Evolutionary conservation across 805 yeast genomes (phyloP).

Genomic region (Kodamaea nitidulidarum): DNA sequence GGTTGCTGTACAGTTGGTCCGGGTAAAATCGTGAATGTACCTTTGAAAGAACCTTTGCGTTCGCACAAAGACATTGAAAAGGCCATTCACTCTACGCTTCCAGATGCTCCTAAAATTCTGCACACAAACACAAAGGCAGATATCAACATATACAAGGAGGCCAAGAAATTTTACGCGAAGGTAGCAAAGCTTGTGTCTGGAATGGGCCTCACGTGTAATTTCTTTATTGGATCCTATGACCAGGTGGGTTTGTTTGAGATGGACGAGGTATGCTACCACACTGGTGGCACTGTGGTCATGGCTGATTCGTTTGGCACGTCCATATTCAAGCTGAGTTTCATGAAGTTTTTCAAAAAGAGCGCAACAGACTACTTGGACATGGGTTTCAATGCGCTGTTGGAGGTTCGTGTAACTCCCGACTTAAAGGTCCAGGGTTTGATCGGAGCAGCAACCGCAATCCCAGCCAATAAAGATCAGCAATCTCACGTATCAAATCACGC

Average conservation of each 20-base stretch:
- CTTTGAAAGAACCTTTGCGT: slow-evolving; percentile 58
- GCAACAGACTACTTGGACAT: slow-evolving; percentile 37
- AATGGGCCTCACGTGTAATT: slow-evolving; percentile 52
- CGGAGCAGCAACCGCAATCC: slow-evolving; percentile 57
- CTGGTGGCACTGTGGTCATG: slow-evolving; percentile 62
- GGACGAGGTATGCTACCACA: slow-evolving; percentile 52
- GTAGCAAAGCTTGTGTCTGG: slow-evolving; percentile 46
- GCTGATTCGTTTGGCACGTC: slow-evolving; percentile 65
- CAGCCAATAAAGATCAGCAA: slow-evolving; percentile 21
- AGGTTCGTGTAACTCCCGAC: slow-evolving; percentile 48
- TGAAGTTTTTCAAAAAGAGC: slow-evolving; percentile 40
- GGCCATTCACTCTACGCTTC: slow-evolving; percentile 31
- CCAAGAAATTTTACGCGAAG: slow-evolving; percentile 44
- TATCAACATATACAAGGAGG: slow-evolving; percentile 28
- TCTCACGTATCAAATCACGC: slow-evolving; percentile 28
- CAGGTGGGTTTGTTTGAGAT: slow-evolving; percentile 66
- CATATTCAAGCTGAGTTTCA: slow-evolving; percentile 62
- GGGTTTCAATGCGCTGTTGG: slow-evolving; percentile 60
- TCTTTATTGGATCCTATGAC: slow-evolving; percentile 65
- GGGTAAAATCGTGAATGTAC: slow-evolving; percentile 54
- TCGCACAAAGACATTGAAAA: slow-evolving; percentile 60
- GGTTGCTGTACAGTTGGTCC: slow-evolving; percentile 69
- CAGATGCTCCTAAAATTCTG: slow-evolving; percentile 30
- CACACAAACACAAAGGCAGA: slow-evolving; percentile 30
- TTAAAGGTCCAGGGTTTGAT: slow-evolving; percentile 55